Evolutionary conservation across 2,329 filamentous ascomycete species (phyloP), one percentile per base, ranked within the genome.

Genomic region (Fusarium nematophilum): DNA sequence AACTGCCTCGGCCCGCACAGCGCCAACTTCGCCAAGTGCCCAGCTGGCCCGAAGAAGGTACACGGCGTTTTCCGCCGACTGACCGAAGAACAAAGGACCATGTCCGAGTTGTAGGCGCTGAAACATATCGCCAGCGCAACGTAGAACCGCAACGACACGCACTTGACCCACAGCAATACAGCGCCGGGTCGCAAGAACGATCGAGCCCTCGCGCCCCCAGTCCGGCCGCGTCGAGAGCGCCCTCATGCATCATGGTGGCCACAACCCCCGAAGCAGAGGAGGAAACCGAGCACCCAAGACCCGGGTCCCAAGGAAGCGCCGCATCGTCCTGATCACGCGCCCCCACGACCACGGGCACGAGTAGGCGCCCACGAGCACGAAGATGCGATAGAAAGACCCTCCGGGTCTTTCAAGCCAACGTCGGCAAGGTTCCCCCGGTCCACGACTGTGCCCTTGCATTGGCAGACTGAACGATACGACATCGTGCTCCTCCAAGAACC

Each of bases 401-500:
- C n/a, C n/a, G n/a, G n/a, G n/a, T n/a, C n/a, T n/a, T n/a, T n/a
- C n/a, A n/a, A n/a, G n/a, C n/a, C n/a, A n/a, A n/a, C n/a, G n/a
- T n/a, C n/a, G n/a, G n/a, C n/a, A n/a, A n/a, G n/a, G n/a, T n/a
- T n/a, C n/a, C n/a, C n/a, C n/a, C n/a, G n/a, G n/a, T n/a, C n/a
- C n/a, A n/a, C n/a, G n/a, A n/a, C n/a, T n/a, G n/a, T n/a, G n/a
- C n/a, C n/a, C n/a, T n/a, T n/a, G n/a, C n/a, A n/a, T n/a, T n/a
- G n/a, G n/a, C 53, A 9, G 59, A 59, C 33, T 43, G 53, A 64
- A 26, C 37, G 33, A 43, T 58, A 58, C 31, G 48, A 64, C 14
- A 34, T 61, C 6, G 47, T 64, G 13, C 50, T 64, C 18, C 46
- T 61, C 10, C 51, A 64, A 38, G 60, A 64, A 42, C 57, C 51